Conservation (phyloP, 106 monocot genomes). For the Dioscorea zingiberensis region DNA sequence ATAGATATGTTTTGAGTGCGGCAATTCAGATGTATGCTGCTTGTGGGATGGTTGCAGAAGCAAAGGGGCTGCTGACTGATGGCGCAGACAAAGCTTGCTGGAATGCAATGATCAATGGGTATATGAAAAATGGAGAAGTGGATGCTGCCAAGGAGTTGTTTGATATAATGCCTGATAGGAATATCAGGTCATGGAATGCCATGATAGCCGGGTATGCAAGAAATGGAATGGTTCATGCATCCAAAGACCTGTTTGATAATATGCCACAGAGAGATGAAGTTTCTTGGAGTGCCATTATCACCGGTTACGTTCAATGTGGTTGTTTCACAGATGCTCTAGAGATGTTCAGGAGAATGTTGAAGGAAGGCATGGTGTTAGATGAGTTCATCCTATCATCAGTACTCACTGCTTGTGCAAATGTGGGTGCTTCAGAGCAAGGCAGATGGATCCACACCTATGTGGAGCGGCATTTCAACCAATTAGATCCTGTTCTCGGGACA, state of each 20-base stretch:
- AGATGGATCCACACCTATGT: constrained; percentile 15
- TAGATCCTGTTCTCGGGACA: constrained; percentile 9
- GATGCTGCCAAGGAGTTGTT: not conserved
- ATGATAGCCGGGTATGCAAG: constrained; percentile 1
- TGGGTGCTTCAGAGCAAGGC: constrained; percentile 21
- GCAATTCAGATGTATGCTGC: constrained; percentile 9
- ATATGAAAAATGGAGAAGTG: not conserved
- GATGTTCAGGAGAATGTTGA: constrained; percentile 7
- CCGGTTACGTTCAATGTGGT: constrained; percentile 14
- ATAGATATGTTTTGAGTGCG: not conserved
- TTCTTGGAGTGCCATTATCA: constrained; percentile 26
- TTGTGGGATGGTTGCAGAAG: not conserved
- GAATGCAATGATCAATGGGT: constrained; percentile 4
- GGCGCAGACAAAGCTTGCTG: not conserved
- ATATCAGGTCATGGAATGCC: constrained; percentile 2
- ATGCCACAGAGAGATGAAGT: constrained; percentile 18
- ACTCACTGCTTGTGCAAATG: constrained; percentile 20
- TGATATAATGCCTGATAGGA: not conserved
- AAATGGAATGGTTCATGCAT: not conserved
- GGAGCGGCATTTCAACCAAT: not conserved
- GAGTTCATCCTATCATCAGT: constrained; percentile 9
- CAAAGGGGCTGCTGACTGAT: not conserved
- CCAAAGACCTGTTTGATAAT: constrained; percentile 4
- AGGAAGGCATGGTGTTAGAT: not conserved
- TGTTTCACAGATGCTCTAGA: constrained; percentile 7